Conservation (phyloP, 2,329 filamentous ascomycete species). For the Verticillium zaregamsianum region DNA sequence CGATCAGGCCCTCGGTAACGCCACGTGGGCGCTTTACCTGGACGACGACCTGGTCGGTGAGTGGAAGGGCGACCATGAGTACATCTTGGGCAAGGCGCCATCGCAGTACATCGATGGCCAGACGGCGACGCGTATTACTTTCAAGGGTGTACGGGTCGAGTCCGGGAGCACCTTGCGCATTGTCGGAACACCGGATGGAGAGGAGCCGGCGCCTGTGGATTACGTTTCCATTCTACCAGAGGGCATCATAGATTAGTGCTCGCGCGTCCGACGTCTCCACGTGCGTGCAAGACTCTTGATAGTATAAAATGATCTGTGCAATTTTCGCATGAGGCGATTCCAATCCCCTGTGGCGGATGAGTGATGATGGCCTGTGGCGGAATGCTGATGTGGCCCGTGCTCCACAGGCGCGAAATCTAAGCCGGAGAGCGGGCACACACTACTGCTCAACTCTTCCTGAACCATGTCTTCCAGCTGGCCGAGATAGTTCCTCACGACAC, state of each 20-base stretch:
- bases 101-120: slow-evolving; percentile 60
- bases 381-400: background rate
- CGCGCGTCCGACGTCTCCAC: no score
- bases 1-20: slow-evolving; percentile 54
- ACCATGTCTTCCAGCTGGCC: background rate
- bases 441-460: background rate
- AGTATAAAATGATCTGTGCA: no score
- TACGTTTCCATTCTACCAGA: slow-evolving; percentile 59
- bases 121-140: slow-evolving; percentile 59
- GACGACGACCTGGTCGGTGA: slow-evolving; percentile 47
- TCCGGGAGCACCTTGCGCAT: slow-evolving; percentile 51
- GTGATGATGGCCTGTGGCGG: background rate
- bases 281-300: no score
- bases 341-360: background rate
- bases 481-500: no score
- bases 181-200: slow-evolving; percentile 52
- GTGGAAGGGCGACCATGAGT: slow-evolving; percentile 59
- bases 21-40: slow-evolving; percentile 51
- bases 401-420: background rate
- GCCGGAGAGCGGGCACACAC: no score
- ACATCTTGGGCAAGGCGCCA: slow-evolving; percentile 53
- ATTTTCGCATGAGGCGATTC: no score
- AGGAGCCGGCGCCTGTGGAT: slow-evolving; percentile 62
- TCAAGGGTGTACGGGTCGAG: slow-evolving; percentile 41
- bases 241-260: slow-evolving; percentile 49